Evolutionary conservation across 2,329 filamentous ascomycete species (phyloP).

Genomic region (Aspergillus jensenii): DNA sequence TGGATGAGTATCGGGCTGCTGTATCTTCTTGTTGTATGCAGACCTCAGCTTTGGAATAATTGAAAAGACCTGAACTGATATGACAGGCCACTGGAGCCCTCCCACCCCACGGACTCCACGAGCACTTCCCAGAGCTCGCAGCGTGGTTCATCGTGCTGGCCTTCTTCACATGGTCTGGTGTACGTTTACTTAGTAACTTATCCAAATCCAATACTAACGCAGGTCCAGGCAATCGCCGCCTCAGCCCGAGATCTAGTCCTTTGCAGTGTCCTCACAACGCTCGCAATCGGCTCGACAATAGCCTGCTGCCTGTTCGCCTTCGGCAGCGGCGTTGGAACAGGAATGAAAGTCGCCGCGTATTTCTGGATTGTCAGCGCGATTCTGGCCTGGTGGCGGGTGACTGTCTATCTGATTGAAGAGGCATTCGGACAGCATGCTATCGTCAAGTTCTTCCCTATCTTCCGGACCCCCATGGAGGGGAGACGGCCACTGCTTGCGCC

Average conservation of each 20-base stretch:
- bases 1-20: constrained; percentile 5
- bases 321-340: background rate
- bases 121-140: constrained; percentile 1
- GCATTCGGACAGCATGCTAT: background rate
- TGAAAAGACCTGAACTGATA: background rate
- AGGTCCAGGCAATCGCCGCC: background rate
- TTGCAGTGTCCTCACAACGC: background rate
- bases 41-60: too few species aligned
- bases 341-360: background rate
- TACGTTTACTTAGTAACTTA: background rate
- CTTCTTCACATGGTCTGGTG: constrained; percentile 1
- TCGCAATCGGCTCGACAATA: background rate
- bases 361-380: constrained; percentile 1
- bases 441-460: background rate
- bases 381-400: constrained; percentile 1
- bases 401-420: constrained; percentile 1
- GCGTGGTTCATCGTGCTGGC: constrained; percentile 1
- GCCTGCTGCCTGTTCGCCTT: background rate
- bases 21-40: constrained; percentile 1
- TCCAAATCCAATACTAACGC: background rate
- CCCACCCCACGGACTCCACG: background rate
- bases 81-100: background rate
- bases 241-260: background rate
- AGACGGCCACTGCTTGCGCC: background rate
- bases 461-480: background rate